phyloP scores from a whole-genome alignment of 345 rosid species.

The Populus nigra region DNA sequence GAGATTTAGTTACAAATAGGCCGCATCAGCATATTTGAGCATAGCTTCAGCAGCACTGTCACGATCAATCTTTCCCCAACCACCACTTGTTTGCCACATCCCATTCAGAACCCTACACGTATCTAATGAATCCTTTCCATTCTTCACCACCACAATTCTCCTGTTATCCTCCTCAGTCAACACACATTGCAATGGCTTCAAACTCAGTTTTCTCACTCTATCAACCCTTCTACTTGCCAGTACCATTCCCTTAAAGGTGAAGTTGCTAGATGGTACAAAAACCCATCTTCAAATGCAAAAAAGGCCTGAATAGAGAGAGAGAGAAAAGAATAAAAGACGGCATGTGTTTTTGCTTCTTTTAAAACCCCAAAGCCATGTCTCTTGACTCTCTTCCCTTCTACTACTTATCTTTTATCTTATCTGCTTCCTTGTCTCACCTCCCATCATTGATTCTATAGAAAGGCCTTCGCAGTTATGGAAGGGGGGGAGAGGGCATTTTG shows the following conservation, averaged over 20 bases:
- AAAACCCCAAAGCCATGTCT: background rate
- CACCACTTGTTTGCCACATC: conserved; percentile 69
- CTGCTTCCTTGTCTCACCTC: background rate
- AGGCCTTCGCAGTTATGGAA: too few relatives aligned
- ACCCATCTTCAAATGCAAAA: conserved; percentile 23
- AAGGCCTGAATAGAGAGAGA: background rate
- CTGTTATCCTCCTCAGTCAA: conserved; percentile 33
- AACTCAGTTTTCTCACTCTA: conserved; percentile 7
- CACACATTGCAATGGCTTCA: conserved; percentile 33
- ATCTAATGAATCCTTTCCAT: conserved; percentile 50
- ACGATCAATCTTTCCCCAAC: conserved; percentile 53
- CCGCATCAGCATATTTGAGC: conserved; percentile 53
- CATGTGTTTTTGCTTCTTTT: background rate
- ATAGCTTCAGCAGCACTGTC: conserved; percentile 49
- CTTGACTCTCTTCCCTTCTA: too few relatives aligned
- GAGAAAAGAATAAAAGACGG: background rate
- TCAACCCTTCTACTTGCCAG: conserved; percentile 17
- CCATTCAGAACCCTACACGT: conserved; percentile 60
- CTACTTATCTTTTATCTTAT: conserved; percentile 3
- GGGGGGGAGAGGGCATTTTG: background rate
- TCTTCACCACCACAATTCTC: conserved; percentile 36
- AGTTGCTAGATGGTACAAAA: conserved; percentile 26
- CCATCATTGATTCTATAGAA: background rate
- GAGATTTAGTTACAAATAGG: too few relatives aligned
- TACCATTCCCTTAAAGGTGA: conserved; percentile 21